Evolutionary conservation across 2,329 filamentous ascomycete genomes (phyloP), one percentile per base, ranked within the genome.

Genomic region (Paraphoma chrysanthemicola): DNA sequence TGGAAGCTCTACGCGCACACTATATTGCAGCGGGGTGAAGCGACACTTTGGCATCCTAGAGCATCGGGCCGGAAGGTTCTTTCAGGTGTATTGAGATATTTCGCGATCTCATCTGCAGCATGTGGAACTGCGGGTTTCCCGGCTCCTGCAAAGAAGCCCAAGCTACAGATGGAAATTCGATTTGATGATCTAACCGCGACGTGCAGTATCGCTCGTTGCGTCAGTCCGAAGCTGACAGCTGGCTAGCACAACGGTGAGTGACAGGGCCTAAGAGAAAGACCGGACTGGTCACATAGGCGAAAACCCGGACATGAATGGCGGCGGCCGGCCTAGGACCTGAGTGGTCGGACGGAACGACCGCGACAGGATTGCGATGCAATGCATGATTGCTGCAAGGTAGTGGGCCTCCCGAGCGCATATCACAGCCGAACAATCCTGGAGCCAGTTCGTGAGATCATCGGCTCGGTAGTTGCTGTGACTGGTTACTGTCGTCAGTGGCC

Each of bases 311-410:
- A 23, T 23, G 23, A 23, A 23, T 23, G 23, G 23, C 23, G 23
- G 23, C 23, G 33, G 10, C 9, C 2, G 14, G 9, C 33, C 31
- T 36, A 10, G 8, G 39, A 17, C 11, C 39, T 42, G 16, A 38
- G 41, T 44, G 41, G 41, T 43, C 33, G 41, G 11, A 3, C 36
- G 42, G 33, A 18, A 17, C 6, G 17, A 41, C 47, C 38, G 23
- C 4, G 18, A 23, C 23, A 23, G 23, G 5, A 3, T 23, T 23
- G 23, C 33, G 14, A 36, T 36, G 33, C 33, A 3, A 23, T 51
- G 18, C 41, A 51, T 7, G 16, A 29, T 30, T 36, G 16, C 48
- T 51, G 48, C 48, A 51, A 51, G 48, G 38, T 44, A 44, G 41
- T 10, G 45, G 45, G 30, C 33, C n/a, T 18, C 11, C 45, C 45